Evolutionary conservation across 345 rosid species (phyloP).

Genomic region (Trapa bicornis): DNA sequence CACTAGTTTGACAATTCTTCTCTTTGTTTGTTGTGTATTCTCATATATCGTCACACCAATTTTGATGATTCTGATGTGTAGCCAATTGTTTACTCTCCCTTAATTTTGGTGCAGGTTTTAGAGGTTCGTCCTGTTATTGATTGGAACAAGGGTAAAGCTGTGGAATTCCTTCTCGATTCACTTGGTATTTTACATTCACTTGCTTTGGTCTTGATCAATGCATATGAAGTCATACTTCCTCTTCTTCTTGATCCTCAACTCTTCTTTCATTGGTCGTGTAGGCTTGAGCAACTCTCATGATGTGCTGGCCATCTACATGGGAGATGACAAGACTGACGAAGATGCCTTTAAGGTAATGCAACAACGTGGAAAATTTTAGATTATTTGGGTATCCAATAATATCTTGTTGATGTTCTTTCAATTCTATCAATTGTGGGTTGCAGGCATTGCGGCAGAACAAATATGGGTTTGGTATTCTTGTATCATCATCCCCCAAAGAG

Average conservation of each 20-base stretch:
- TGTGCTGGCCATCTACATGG: constrained; percentile 79
- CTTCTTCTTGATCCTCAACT: neutral
- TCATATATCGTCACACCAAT: neutral
- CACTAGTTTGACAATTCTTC: neutral
- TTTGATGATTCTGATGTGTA: neutral
- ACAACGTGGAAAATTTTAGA: neutral
- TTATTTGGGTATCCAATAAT: neutral
- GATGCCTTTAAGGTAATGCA: constrained; percentile 75
- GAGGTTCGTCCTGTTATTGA: constrained; percentile 90
- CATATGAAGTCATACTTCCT: neutral
- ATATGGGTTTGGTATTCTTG: constrained; percentile 72
- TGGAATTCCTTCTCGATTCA: constrained; percentile 77
- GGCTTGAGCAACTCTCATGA: constrained; percentile 50
- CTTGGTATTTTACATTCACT: constrained; percentile 37
- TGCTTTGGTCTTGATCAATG: neutral
- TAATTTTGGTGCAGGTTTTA: constrained; percentile 48
- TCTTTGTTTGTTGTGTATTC: neutral
- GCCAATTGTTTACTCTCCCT: neutral
- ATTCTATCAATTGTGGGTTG: neutral
- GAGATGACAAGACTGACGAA: constrained; percentile 85
- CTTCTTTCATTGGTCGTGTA: constrained; percentile 10
- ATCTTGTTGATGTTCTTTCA: neutral
- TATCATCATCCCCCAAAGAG: constrained; percentile 69
- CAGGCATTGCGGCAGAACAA: constrained; percentile 52
- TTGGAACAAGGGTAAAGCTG: constrained; percentile 98